Percentiles rank a stretch among this genome's conserved stretches.
Conservation (phyloP, 257 asterid genomes). For the Haberlea rhodopensis region DNA sequence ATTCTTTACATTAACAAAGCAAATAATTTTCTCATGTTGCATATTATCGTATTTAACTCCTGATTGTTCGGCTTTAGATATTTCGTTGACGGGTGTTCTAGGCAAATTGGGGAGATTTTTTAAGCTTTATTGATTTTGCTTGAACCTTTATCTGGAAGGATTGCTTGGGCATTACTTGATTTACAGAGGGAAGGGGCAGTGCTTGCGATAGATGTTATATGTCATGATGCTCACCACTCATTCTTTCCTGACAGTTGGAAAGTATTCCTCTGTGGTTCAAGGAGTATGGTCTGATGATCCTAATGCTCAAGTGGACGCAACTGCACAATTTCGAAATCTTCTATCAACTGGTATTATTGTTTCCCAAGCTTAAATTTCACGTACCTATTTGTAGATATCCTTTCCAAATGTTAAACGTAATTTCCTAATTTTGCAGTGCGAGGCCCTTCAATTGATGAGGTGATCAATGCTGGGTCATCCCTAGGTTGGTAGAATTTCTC, state of each 20-base stretch:
- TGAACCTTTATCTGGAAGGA: too few relatives aligned
- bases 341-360: conserved; percentile 51
- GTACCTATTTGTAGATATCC: background rate
- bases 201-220: too few relatives aligned
- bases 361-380: conserved; percentile 11
- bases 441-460: conserved; percentile 53
- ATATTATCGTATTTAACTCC: too few relatives aligned
- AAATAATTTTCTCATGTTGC: too few relatives aligned
- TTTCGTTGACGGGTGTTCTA: too few relatives aligned
- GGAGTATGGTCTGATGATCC: conserved; percentile 43
- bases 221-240: conserved; percentile 22
- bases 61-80: too few relatives aligned
- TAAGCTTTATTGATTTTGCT: too few relatives aligned
- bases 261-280: conserved; percentile 36
- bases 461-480: conserved; percentile 44
- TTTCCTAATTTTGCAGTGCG: conserved; percentile 27
- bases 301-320: conserved; percentile 40
- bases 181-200: too few relatives aligned
- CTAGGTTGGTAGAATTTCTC: conserved; percentile 49
- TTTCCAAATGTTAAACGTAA: background rate
- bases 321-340: conserved; percentile 50
- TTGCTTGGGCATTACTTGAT: too few relatives aligned
- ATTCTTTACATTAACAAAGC: too few relatives aligned
- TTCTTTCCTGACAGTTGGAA: conserved; percentile 28
- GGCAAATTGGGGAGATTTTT: too few relatives aligned